Conservation (phyloP, 2,329 filamentous ascomycete genomes). For the Furcasterigmium sp. region DNA sequence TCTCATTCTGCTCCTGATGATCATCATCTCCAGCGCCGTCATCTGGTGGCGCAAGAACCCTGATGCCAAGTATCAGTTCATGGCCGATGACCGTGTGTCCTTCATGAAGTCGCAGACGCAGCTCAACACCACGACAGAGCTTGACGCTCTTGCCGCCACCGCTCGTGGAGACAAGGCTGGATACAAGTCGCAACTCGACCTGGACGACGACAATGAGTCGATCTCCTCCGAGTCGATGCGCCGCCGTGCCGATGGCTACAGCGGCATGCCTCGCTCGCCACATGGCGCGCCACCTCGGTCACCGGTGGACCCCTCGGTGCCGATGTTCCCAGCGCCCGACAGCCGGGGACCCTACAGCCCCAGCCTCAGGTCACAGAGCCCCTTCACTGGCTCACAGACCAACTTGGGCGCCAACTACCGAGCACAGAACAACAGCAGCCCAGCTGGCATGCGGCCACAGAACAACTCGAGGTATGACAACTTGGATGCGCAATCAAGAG, state of each 20-base stretch:
- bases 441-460: constrained; percentile 27
- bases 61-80: constrained; percentile 90
- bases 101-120: constrained; percentile 96
- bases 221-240: constrained; percentile 31
- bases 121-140: constrained; percentile 70
- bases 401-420: constrained; percentile 23
- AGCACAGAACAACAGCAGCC: constrained; percentile 24
- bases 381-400: constrained; percentile 23
- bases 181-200: constrained; percentile 31
- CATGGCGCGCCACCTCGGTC: constrained; percentile 25
- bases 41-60: constrained; percentile 88
- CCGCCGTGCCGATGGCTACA: constrained; percentile 26
- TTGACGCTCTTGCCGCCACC: constrained; percentile 83
- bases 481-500: too few species aligned
- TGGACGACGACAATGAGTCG: constrained; percentile 37
- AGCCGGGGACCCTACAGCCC: constrained; percentile 26
- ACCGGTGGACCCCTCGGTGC: constrained; percentile 36
- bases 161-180: constrained; percentile 69
- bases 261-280: constrained; percentile 19
- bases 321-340: constrained; percentile 34
- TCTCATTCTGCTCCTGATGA: constrained; percentile 75
- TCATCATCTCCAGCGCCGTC: constrained; percentile 54
- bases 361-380: constrained; percentile 28
- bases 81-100: constrained; percentile 91
- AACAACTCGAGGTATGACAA: constrained; percentile 35